A percentile compares a stretch with the other conserved stretches of the same genome.
These are phyloP conservation scores for Penicillium olsonii DNA, from an alignment of 2,329 filamentous ascomycete species.

Conservation along the genomic window DNA sequence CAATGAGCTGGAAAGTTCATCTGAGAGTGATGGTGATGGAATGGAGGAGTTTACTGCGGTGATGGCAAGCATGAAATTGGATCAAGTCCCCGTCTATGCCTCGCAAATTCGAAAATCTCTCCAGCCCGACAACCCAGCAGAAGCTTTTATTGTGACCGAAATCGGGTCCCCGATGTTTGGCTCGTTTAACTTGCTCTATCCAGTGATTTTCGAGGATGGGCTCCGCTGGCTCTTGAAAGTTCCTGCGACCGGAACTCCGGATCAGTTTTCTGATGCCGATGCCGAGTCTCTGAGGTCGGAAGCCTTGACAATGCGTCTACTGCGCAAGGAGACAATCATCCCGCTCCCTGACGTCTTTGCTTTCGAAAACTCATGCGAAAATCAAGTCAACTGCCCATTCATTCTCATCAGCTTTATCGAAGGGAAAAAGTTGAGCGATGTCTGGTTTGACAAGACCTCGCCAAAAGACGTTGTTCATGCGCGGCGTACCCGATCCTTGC, in stretches of 20 bases:
- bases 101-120: neutral
- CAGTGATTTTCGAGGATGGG: neutral
- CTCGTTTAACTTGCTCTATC: neutral
- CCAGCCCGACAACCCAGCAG: neutral
- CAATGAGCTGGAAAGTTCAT: neutral
- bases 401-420: slow-evolving; percentile 29
- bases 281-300: slow-evolving; percentile 21
- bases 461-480: slow-evolving; percentile 1
- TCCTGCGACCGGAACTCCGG: slow-evolving; percentile 1
- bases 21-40: neutral
- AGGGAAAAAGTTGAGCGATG: slow-evolving; percentile 24
- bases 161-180: neutral
- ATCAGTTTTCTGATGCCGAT: slow-evolving; percentile 4
- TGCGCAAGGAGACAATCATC: slow-evolving; percentile 31
- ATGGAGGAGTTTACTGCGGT: neutral
- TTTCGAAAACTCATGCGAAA: slow-evolving; percentile 27
- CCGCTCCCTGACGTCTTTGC: slow-evolving; percentile 32
- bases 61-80: neutral
- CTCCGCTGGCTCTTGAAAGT: slow-evolving; percentile 8
- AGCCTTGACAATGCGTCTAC: slow-evolving; percentile 31
- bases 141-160: neutral
- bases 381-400: slow-evolving; percentile 27
- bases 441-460: slow-evolving; percentile 25
- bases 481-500: neutral
- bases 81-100: neutral